These are phyloP conservation scores for Jaltomata sinuosa DNA, from an alignment of 257 asterid species.

Conservation along the genomic window DNA sequence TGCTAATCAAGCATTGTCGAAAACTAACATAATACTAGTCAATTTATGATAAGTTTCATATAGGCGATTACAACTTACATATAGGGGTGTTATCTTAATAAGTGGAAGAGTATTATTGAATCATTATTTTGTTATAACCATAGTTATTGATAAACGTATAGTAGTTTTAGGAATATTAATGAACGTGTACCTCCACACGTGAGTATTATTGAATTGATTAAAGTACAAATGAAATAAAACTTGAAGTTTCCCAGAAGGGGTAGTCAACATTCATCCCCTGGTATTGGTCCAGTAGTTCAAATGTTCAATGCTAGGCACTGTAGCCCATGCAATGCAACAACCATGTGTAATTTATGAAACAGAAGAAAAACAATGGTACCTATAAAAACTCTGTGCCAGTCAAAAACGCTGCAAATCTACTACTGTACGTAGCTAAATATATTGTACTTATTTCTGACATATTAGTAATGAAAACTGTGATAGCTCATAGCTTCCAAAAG, in stretches of 20 bases:
- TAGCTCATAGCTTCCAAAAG: background rate
- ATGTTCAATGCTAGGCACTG: background rate
- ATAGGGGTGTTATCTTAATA: background rate
- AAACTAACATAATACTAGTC: background rate
- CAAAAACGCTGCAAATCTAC: background rate
- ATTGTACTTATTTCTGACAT: background rate
- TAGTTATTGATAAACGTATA: background rate
- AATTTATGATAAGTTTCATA: background rate
- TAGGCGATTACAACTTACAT: background rate
- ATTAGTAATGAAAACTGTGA: background rate
- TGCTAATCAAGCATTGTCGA: background rate
- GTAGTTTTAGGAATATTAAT: background rate
- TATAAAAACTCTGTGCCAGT: slow-evolving; percentile 1
- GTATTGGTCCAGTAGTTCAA: background rate
- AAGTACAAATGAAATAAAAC: background rate
- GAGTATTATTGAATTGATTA: background rate
- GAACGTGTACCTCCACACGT: background rate
- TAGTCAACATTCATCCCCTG: background rate
- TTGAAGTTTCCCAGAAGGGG: background rate
- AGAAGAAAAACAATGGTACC: background rate
- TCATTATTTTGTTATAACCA: background rate
- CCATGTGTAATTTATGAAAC: background rate
- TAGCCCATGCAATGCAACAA: background rate
- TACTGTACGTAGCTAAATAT: background rate
- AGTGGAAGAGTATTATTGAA: background rate